A percentile compares a stretch with the other conserved stretches of the same genome.
Evolutionary conservation across 768 basidiomycete genomes (phyloP).

Genomic region (Dioszegia hungarica): DNA sequence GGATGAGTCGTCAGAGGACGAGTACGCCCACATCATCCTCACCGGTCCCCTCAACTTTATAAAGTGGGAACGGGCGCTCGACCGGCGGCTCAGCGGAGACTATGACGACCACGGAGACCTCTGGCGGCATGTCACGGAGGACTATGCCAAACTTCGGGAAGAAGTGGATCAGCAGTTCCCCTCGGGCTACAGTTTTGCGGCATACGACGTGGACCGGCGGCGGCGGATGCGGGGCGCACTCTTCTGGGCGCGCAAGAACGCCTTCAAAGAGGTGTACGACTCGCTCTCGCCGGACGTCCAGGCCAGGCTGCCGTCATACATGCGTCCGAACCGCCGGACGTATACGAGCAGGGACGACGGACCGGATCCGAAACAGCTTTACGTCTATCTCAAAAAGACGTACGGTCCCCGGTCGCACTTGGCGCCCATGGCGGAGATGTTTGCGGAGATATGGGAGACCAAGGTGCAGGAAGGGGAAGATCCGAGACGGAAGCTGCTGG

Average conservation of each 20-base stretch:
- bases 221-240: not conserved
- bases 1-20: too few species aligned
- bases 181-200: not conserved
- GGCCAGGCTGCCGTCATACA: not conserved
- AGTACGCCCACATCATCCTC: too few species aligned
- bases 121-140: not conserved
- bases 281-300: not conserved
- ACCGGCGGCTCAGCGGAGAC: too few species aligned
- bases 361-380: not conserved
- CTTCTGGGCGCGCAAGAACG: not conserved
- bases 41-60: too few species aligned
- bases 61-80: too few species aligned
- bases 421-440: not conserved
- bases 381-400: not conserved
- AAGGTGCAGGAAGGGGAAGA: not conserved
- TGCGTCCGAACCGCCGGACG: not conserved
- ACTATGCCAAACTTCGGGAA: not conserved
- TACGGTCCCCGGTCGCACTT: not conserved
- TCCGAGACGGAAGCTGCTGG: not conserved
- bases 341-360: too few species aligned
- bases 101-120: too few species aligned
- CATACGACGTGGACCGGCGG: not conserved
- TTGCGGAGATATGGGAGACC: not conserved
- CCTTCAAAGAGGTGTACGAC: not conserved
- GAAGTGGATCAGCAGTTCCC: not conserved